Base-by-base conservation (phyloP, 371 early-diverging fungal genomes). In the Chytridiales sp. region DNA sequence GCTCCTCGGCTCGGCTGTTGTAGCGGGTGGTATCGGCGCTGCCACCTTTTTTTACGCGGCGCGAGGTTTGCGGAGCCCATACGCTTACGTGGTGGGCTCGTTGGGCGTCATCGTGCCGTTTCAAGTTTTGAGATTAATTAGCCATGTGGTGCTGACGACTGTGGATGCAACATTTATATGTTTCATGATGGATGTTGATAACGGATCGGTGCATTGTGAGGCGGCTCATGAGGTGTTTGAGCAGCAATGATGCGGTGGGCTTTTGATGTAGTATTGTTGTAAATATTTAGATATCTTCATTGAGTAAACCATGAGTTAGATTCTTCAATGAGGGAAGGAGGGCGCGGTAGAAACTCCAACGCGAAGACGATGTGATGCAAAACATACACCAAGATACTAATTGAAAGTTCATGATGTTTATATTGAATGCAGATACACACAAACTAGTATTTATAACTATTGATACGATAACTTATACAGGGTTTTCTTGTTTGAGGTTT, bases 161-260 rank as follows among this genome's bases (percentile, higher is more conserved):
- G 79, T 91, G 27, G 89, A 91, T 68, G 85, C 91, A 0, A 81
- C 83, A 1, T 89, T 89, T 61, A 72, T 91, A 19, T 88, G 89
- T 59, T 91, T 88, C 68, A 83, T 89, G 17, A 82, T 91, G 51
- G 91, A 91, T 69, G 67, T 89, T 15, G 90, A 91, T 56, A 80
- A 80, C 2, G 86, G 87, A 59, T 77, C 77, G 15, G 83, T 84
- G 40, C 83, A 87, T 47, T 66, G 62, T 54, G 68, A 75, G 42
- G 57, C 47, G 19, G 78, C 73, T 3, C 78, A 78, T 58, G 53
- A 60, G 9, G 72, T 72, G 19, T 77, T 77, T 54, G 69, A 70
- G 42, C n/a, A 54, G 24, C 35, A 35, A 5, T 35, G 50, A 49
- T 35, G 64, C 41, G 34, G n/a, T 49, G 49, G 59, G 59, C 9